Conservation (phyloP, 2,329 filamentous ascomycete genomes). For the Epichloe coenophiala region DNA sequence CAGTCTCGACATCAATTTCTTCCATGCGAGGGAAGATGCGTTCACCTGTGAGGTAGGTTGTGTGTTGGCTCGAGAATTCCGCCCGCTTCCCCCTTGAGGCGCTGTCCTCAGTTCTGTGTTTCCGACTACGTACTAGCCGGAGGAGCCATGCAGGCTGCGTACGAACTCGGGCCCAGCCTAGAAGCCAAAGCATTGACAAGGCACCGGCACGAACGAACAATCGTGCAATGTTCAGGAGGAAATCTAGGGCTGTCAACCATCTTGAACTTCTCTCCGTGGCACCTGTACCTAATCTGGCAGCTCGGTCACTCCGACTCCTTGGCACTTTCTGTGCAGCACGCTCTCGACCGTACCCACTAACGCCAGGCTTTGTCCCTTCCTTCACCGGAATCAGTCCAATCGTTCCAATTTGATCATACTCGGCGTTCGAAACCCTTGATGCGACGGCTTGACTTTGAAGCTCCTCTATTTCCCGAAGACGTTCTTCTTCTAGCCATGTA, state of each 20-base stretch:
- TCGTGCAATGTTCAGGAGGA: constrained; percentile 57
- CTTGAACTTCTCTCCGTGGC: constrained; percentile 65
- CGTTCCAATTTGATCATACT: constrained; percentile 38
- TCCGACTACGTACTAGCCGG: constrained; percentile 27
- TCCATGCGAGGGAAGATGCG: constrained; percentile 44
- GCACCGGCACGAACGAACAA: constrained; percentile 20
- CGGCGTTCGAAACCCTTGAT: constrained; percentile 31
- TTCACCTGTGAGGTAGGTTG: constrained; percentile 25
- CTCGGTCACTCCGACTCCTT: constrained; percentile 32
- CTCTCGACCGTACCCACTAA: constrained; percentile 55
- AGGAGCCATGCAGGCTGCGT: constrained; percentile 38
- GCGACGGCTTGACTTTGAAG: constrained; percentile 37
- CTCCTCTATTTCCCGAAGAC: constrained; percentile 62
- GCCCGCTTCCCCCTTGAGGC: neutral
- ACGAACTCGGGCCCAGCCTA: constrained; percentile 30
- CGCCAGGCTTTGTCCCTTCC: constrained; percentile 26
- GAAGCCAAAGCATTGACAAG: constrained; percentile 38
- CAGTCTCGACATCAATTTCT: constrained; percentile 66
- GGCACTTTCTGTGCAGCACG: constrained; percentile 48
- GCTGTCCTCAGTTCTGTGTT: constrained; percentile 1
- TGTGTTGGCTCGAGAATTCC: neutral
- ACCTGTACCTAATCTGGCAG: constrained; percentile 54
- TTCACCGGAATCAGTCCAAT: constrained; percentile 43
- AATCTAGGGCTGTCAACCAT: constrained; percentile 64
- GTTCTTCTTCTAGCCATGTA: constrained; percentile 88